Base-by-base conservation (phyloP, 1,284 basidiomycete genomes). In the Puccinia hordei region DNA sequence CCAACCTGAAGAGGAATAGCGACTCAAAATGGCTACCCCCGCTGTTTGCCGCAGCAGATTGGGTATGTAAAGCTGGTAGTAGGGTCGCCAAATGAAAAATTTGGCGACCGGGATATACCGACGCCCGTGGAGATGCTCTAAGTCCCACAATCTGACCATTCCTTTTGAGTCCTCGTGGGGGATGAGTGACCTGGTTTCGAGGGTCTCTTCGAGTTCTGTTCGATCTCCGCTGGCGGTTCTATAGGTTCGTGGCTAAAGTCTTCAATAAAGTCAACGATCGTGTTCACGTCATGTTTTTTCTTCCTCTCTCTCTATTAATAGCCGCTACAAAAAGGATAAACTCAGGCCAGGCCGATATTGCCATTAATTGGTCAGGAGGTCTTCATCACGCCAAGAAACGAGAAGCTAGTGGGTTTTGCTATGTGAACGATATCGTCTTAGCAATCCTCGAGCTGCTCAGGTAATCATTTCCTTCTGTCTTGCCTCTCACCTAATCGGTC, bases 141-240 rank as follows among this genome's bases (percentile, higher is more conserved):
- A n/a, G n/a, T n/a, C n/a, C n/a, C n/a, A n/a, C n/a, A n/a, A n/a
- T n/a, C n/a, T n/a, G n/a, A n/a, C n/a, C n/a, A n/a, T n/a, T 68
- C 22, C 61, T 5, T 1, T 68, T 24, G 46, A 71, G 72, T 94
- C 85, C 88, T 95, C 41, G 90, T 93, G 35, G 94, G 95, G 51
- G 95, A 98, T 81, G 96, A 99, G 85, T 98, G 98, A 84, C 96
- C 96, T 1, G 90, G 94, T 0, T 99, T 97, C 83, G 96, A 98
- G 83, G 97, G 96, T 0, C 87, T 99, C 0, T 99, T 95, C 83
- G 97, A 99, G 84, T 99, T 98, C 84, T 98, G 95, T 85, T 92
- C 94, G 1, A 96, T 98, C 80, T 96, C 94, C 0, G 95, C 96
- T 0, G 96, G 97, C 19, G 97, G 97, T 0, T 85, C 84, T n/a